phyloP scores from a whole-genome alignment of 805 yeast species.

The Hanseniaspora nectarophila region DNA sequence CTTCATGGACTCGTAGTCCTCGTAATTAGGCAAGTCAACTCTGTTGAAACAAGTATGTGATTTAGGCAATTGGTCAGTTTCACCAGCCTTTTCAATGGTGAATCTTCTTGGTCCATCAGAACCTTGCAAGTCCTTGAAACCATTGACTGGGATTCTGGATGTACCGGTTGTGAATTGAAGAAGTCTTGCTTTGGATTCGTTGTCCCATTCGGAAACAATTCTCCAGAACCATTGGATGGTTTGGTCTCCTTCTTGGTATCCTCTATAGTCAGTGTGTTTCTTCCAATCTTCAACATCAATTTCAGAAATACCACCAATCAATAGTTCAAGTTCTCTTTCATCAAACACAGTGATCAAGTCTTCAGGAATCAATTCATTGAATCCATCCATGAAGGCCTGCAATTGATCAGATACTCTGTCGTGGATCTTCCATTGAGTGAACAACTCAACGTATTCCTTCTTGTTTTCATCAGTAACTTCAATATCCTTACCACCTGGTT shows the following conservation, averaged over 20 bases:
- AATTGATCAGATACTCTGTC: constrained; percentile 92
- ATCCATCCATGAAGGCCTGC: constrained; percentile 91
- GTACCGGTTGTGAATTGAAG: constrained; percentile 98
- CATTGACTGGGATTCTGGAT: constrained; percentile 96
- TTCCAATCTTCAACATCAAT: constrained; percentile 98
- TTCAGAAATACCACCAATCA: constrained; percentile 96
- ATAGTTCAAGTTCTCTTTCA: constrained; percentile 89
- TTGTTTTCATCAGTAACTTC: constrained; percentile 92
- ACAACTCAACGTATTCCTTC: constrained; percentile 86
- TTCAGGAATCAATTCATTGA: constrained; percentile 93
- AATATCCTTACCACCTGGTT: constrained; percentile 74
- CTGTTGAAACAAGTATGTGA: constrained; percentile 98
- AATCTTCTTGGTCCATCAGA: constrained; percentile 98
- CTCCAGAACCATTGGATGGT: constrained; percentile 99
- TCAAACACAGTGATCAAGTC: constrained; percentile 93
- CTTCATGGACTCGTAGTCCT: constrained; percentile 67
- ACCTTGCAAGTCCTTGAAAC: constrained; percentile 96
- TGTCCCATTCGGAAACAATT: constrained; percentile 85
- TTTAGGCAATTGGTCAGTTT: constrained; percentile 80
- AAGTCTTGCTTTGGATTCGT: constrained; percentile 89
- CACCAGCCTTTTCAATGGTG: constrained; percentile 97
- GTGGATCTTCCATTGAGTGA: constrained; percentile 90
- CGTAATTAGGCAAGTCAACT: constrained; percentile 92
- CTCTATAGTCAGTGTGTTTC: constrained; percentile 96
- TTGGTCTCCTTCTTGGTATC: constrained; percentile 91